These are phyloP conservation scores for Bertia moriformis DNA, from an alignment of 2,329 filamentous ascomycete species.

Conservation along the genomic window DNA sequence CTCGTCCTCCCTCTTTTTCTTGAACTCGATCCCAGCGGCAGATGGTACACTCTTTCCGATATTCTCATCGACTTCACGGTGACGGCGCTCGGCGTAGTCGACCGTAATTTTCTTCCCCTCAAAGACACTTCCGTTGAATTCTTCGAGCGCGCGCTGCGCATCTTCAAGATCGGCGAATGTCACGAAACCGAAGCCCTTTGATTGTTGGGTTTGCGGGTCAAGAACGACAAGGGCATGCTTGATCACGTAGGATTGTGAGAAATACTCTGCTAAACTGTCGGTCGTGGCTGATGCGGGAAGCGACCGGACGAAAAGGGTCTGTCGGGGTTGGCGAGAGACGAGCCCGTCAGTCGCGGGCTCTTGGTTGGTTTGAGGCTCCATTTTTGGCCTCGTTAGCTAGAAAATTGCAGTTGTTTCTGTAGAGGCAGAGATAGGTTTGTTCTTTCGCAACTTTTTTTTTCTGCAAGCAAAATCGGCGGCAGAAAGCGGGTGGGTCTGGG, in stretches of 20 bases:
- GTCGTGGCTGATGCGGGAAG: constrained; percentile 42
- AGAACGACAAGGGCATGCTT: constrained; percentile 48
- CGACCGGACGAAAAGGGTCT: constrained; percentile 46
- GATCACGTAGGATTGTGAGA: constrained; percentile 49
- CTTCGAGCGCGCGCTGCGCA: constrained; percentile 37
- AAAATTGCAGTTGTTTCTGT: background rate
- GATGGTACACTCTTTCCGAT: constrained; percentile 5
- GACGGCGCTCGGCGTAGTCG: constrained; percentile 43
- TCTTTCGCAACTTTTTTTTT: background rate
- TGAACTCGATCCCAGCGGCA: constrained; percentile 2
- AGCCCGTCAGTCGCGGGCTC: background rate
- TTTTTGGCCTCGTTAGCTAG: background rate
- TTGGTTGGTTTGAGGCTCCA: background rate
- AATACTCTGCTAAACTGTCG: constrained; percentile 43
- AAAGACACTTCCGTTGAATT: constrained; percentile 39
- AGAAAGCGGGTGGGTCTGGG: too few relatives aligned
- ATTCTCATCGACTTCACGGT: constrained; percentile 32
- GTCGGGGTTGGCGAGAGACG: constrained; percentile 9
- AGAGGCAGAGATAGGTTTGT: background rate
- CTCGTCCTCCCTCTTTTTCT: constrained; percentile 22
- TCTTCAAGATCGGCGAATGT: constrained; percentile 53
- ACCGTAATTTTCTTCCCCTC: constrained; percentile 48
- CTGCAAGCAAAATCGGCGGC: background rate
- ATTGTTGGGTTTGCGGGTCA: constrained; percentile 42
- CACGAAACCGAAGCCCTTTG: constrained; percentile 53